A percentile compares a stretch with the other conserved stretches of the same genome.
These are phyloP conservation scores for Lobosporangium transversale DNA, from an alignment of 192 early-diverging fungal genomes.

Conservation along the genomic window DNA sequence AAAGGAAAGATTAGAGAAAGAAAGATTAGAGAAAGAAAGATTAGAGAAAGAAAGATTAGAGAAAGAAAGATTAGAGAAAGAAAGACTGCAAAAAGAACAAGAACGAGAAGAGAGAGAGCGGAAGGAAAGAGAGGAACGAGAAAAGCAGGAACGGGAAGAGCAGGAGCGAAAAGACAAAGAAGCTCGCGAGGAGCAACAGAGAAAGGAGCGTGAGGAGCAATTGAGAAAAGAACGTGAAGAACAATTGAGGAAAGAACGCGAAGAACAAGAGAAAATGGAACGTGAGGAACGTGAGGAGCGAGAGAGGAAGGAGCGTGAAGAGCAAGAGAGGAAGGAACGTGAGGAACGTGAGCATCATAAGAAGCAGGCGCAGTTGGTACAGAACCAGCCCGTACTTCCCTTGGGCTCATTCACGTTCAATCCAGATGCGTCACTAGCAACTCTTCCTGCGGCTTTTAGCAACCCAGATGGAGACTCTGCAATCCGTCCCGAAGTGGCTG, in stretches of 20 bases:
- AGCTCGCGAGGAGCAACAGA: constrained; percentile 15
- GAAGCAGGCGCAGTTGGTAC: constrained; percentile 22
- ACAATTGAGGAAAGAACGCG: constrained; percentile 3
- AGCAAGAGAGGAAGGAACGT: constrained; percentile 5
- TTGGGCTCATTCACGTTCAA: constrained; percentile 50
- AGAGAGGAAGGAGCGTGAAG: constrained; percentile 6
- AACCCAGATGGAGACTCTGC: background rate
- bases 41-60: background rate
- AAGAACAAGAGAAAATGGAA: constrained; percentile 11
- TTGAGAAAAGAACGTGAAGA: constrained; percentile 7
- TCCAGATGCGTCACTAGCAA: constrained; percentile 31
- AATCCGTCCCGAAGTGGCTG: background rate
- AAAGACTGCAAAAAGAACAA: constrained; percentile 9
- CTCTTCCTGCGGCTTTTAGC: constrained; percentile 10
- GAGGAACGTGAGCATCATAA: constrained; percentile 11
- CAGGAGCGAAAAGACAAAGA: constrained; percentile 7
- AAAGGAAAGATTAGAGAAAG: constrained; percentile 17
- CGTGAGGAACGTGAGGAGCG: background rate
- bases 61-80: constrained; percentile 4
- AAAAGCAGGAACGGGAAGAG: constrained; percentile 18
- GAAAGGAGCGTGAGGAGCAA: constrained; percentile 10
- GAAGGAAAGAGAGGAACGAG: background rate
- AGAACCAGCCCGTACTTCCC: constrained; percentile 24
- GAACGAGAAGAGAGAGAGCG: constrained; percentile 3
- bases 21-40: constrained; percentile 12